phyloP scores from a whole-genome alignment of 1,284 basidiomycete genomes.

The Amylostereum chailletii region DNA sequence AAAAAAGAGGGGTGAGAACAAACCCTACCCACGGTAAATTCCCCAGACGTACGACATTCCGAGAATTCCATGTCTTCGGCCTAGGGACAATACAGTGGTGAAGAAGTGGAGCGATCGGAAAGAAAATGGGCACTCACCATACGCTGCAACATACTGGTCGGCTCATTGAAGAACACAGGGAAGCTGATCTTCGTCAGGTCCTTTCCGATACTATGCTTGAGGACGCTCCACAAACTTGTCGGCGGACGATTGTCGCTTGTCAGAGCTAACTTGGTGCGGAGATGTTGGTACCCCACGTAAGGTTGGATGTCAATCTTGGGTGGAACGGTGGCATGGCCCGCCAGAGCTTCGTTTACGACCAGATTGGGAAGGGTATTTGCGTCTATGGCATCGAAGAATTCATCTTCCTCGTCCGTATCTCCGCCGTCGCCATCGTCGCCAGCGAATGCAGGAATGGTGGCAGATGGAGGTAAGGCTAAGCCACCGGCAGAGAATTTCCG shows the following conservation, averaged over 20 bases:
- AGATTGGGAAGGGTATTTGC: conserved; percentile 70
- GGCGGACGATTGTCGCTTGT: conserved; percentile 78
- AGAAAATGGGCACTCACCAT: conserved; percentile 40
- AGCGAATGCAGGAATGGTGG: neutral
- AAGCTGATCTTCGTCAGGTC: conserved; percentile 95
- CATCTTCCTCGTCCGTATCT: conserved; percentile 87
- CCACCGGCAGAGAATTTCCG: conserved; percentile 4
- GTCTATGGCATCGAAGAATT: conserved; percentile 98
- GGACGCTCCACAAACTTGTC: conserved; percentile 90
- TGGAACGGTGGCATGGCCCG: conserved; percentile 20
- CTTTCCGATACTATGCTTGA: conserved; percentile 96
- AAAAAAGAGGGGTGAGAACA: conserved; percentile 1
- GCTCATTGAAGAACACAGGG: conserved; percentile 95
- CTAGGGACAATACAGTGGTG: conserved; percentile 21
- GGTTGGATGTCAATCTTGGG: conserved; percentile 37
- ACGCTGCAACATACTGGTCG: conserved; percentile 89
- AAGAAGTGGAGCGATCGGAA: neutral
- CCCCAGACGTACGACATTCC: conserved; percentile 64
- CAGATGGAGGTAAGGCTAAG: neutral
- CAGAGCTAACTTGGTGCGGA: conserved; percentile 65
- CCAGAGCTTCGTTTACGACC: conserved; percentile 55
- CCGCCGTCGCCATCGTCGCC: conserved; percentile 33
- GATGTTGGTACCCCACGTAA: conserved; percentile 62
- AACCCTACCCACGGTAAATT: neutral
- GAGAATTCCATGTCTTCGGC: conserved; percentile 96